Evolutionary conservation across 202 grass and related monocot species (phyloP).

Genomic region (Hordeum pubiflorum): DNA sequence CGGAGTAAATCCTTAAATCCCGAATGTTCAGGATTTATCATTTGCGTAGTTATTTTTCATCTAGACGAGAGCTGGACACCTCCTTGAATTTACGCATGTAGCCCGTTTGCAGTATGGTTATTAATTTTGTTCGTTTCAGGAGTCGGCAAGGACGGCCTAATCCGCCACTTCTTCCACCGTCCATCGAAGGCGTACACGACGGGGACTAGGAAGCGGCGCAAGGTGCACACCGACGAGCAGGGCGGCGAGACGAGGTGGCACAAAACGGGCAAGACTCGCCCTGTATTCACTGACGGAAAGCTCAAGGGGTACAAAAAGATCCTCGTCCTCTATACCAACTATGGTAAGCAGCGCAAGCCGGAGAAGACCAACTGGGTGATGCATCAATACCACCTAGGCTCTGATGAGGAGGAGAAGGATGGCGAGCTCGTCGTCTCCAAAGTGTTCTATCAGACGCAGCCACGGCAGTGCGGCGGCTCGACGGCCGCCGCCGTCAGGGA

Average conservation of each 20-base stretch:
- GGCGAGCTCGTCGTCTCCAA: conserved; percentile 94
- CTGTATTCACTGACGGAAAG: conserved; percentile 47
- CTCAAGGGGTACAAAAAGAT: conserved; percentile 93
- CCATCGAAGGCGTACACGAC: conserved; percentile 95
- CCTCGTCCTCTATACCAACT: conserved; percentile 95
- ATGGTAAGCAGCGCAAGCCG: conserved; percentile 93
- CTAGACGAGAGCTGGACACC: too few species aligned
- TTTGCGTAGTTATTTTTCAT: too few species aligned
- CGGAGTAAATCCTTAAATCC: too few species aligned
- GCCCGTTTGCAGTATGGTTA: not conserved
- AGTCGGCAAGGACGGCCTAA: conserved; percentile 74
- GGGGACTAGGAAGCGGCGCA: conserved; percentile 77
- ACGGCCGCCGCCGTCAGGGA: conserved; percentile 33
- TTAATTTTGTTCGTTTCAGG: conserved; percentile 27
- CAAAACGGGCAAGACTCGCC: conserved; percentile 91
- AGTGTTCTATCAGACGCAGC: conserved; percentile 94
- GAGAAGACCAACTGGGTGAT: conserved; percentile 99
- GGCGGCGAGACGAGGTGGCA: conserved; percentile 99
- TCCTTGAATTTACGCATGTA: not conserved
- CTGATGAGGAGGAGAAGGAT: conserved; percentile 94
- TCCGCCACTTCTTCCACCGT: conserved; percentile 96
- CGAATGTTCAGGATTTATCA: too few species aligned
- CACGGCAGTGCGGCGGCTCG: conserved; percentile 64
- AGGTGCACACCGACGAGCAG: conserved; percentile 81
- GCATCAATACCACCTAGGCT: conserved; percentile 94